phyloP scores from a whole-genome alignment of 176 grass and related monocot genomes.

The Pontederia paniculata region DNA sequence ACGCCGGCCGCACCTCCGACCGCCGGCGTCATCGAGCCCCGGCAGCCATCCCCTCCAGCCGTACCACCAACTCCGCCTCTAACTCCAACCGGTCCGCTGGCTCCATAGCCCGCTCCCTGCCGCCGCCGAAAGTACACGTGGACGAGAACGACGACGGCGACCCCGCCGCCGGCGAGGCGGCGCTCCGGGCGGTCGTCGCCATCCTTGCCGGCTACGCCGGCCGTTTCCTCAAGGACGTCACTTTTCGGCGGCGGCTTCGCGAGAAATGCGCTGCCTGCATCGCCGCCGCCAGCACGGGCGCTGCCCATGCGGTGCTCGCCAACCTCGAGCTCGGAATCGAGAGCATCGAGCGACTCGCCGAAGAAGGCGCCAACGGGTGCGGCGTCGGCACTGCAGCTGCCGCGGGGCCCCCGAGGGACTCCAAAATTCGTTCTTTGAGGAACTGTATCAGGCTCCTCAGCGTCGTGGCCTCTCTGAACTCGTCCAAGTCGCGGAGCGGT shows the following conservation, averaged over 20 bases:
- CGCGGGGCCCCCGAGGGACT: conserved; percentile 20
- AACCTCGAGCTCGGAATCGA: conserved; percentile 92
- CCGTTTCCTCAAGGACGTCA: conserved; percentile 49
- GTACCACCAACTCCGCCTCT: neutral
- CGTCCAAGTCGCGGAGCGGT: neutral
- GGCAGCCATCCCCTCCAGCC: neutral
- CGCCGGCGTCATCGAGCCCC: neutral
- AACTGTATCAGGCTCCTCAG: conserved; percentile 89
- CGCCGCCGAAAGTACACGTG: neutral
- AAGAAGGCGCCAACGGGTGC: conserved; percentile 18
- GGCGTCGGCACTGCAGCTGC: neutral
- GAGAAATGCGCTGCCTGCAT: conserved; percentile 60
- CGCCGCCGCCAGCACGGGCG: conserved; percentile 13
- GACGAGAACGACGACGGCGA: conserved; percentile 3
- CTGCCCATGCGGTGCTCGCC: conserved; percentile 48
- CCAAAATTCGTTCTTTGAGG: conserved; percentile 80
- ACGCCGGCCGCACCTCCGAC: conserved; percentile 15
- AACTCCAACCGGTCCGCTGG: neutral
- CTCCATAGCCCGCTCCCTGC: neutral
- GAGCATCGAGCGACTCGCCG: conserved; percentile 68
- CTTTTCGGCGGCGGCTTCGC: conserved; percentile 42
- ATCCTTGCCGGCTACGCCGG: conserved; percentile 74
- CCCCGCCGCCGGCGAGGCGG: neutral
- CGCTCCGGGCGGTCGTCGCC: conserved; percentile 37
- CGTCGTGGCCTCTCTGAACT: conserved; percentile 68